phyloP scores from a whole-genome alignment of 495 filamentous ascomycete species.

The Cairneyella variabilis region DNA sequence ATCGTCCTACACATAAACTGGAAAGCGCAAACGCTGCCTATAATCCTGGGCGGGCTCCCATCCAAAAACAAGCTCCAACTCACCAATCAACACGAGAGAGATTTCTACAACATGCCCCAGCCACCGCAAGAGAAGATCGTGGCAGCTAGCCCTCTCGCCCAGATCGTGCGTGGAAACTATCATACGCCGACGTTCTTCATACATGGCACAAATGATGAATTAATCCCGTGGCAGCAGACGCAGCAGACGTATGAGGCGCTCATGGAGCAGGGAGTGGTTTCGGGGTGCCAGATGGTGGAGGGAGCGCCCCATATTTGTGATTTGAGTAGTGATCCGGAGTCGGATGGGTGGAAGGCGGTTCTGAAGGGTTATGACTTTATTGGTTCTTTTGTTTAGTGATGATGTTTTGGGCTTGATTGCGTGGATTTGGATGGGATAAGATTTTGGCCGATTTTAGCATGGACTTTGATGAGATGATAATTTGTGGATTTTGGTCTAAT shows the following conservation, averaged over 20 bases:
- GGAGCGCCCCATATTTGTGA: conserved; percentile 37
- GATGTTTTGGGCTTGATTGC: too few relatives aligned
- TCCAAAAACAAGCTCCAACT: conserved; percentile 13
- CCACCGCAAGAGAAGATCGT: conserved; percentile 26
- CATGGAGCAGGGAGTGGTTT: conserved; percentile 24
- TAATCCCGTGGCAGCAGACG: conserved; percentile 42
- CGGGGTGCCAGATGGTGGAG: conserved; percentile 29
- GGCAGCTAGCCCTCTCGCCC: conserved; percentile 33
- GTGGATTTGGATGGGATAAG: too few relatives aligned
- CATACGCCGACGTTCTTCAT: conserved; percentile 44
- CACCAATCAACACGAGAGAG: background rate
- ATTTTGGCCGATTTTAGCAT: too few relatives aligned
- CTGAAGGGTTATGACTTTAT: conserved; percentile 32
- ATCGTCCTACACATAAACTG: conserved; percentile 41
- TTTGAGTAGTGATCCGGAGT: conserved; percentile 24
- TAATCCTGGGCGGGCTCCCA: conserved; percentile 33
- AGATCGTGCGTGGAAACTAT: conserved; percentile 36
- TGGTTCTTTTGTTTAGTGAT: conserved; percentile 12
- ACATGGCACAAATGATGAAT: conserved; percentile 41
- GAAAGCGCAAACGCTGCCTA: conserved; percentile 33
- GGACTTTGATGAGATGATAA: too few relatives aligned
- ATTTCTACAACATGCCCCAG: conserved; percentile 14
- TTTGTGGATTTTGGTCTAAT: too few relatives aligned
- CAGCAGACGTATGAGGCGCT: conserved; percentile 31
- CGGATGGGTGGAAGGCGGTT: conserved; percentile 27